Evolutionary conservation across 2,329 filamentous ascomycete species (phyloP).

Genomic region (Arthrobotrys pseudoclavata): DNA sequence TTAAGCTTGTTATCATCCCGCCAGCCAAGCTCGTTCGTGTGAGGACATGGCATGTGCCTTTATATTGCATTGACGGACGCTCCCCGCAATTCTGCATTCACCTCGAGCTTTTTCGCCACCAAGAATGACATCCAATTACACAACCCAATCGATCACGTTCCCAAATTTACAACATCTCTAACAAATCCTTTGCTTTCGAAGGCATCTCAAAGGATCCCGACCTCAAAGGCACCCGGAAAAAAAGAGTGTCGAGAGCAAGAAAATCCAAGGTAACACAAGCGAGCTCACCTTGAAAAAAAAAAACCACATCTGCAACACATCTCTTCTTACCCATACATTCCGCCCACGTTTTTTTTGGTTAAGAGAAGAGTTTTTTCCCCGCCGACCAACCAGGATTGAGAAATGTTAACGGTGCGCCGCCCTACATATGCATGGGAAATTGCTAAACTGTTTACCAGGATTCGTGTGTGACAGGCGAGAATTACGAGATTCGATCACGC

Average conservation of each 20-base stretch:
- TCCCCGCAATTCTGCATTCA: neutral
- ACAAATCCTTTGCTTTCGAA: constrained; percentile 6
- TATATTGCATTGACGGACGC: neutral
- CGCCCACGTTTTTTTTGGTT: constrained; percentile 38
- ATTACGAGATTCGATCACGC: constrained; percentile 58
- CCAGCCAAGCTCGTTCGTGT: neutral
- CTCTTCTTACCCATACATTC: constrained; percentile 35
- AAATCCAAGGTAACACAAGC: constrained; percentile 48
- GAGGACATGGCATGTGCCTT: neutral
- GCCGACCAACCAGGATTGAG: constrained; percentile 31
- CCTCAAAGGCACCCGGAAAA: neutral
- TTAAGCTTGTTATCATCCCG: no score
- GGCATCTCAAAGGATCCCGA: neutral
- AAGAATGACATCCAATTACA: neutral
- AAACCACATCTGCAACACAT: constrained; percentile 56
- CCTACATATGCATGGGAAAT: neutral
- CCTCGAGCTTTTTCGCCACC: constrained; percentile 5
- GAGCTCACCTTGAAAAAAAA: constrained; percentile 46
- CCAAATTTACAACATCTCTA: constrained; percentile 13
- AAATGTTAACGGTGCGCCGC: neutral
- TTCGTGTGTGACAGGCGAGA: constrained; percentile 31
- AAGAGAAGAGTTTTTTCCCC: constrained; percentile 5
- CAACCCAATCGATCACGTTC: neutral
- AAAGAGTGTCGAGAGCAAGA: neutral
- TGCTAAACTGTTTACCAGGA: constrained; percentile 3